Base-by-base conservation (phyloP, 768 basidiomycete species). In the Lactarius vividus region DNA sequence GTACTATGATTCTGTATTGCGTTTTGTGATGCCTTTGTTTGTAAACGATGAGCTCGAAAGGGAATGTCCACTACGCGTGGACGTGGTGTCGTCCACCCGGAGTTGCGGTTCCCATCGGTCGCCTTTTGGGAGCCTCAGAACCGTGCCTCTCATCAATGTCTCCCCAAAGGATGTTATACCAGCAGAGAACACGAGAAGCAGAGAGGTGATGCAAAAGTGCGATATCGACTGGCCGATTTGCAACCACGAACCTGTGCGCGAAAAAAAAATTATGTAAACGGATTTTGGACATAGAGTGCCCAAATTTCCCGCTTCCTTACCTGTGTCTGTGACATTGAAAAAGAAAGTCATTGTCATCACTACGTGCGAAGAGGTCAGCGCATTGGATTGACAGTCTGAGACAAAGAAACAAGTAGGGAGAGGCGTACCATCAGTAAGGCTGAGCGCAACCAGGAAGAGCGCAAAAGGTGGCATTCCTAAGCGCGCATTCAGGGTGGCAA, bases 221-320 rank as follows among this genome's bases (percentile, higher is more conserved):
- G 84, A 92, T 74, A 95, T 93, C 0, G 91, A 88, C 72, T 92
- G 89, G 7, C 93, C 92, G 60, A 94, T 95, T 72, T 95, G 91
- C 64, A 94, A 78, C 93, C 93, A 95, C 3, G 89, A 92, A 0
- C 93, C 89, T 84, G 71, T 40, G 33, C 20, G 66, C 23, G 46
- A 28, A 57, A 7, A 26, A n/a, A 0, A 0, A 3, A 23, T 46
- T 20, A 26, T 49, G 11, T 49, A 49, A 59, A 35, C 9, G 3
- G 23, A 31, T 53, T 42, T 15, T 18, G n/a, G 44, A 49, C 11
- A 44, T 13, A 57, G 35, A 39, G 31, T 23, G 29, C 28, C 18
- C 57, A 23, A 33, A 60, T 33, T 20, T 71, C 77, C 33, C 33
- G 33, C 9, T 33, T 33, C 33, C 33, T 64, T 68, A 87, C 87